Percentiles rank a stretch among this genome's conserved stretches.
These are phyloP conservation scores for Wickerhamiella qilinensis DNA, from an alignment of 805 yeast genomes.

Conservation along the genomic window DNA sequence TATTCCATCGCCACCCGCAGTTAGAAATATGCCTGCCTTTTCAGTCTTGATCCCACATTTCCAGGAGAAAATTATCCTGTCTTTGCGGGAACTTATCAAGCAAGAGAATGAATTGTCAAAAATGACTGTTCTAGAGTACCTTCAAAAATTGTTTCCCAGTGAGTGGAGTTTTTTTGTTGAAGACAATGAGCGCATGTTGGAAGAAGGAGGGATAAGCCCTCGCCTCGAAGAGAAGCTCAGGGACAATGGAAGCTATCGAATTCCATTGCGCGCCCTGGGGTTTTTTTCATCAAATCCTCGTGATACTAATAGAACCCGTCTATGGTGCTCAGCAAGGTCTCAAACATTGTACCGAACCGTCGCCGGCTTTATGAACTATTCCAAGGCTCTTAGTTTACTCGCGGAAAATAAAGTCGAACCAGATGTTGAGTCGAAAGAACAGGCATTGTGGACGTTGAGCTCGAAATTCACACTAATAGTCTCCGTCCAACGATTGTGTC, in stretches of 20 bases:
- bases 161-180: constrained; percentile 75
- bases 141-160: constrained; percentile 49
- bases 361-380: constrained; percentile 70
- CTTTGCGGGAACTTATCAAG: constrained; percentile 62
- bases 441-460: constrained; percentile 68
- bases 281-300: constrained; percentile 12
- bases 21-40: constrained; percentile 60
- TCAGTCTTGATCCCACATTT: constrained; percentile 80
- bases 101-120: constrained; percentile 44
- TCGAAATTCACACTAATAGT: constrained; percentile 69
- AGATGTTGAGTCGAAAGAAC: constrained; percentile 27
- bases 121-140: constrained; percentile 64
- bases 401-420: constrained; percentile 48
- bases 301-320: constrained; percentile 43
- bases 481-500: constrained; percentile 71
- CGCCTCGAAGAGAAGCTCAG: constrained; percentile 19
- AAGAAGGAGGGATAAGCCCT: background rate
- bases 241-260: background rate
- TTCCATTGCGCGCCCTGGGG: constrained; percentile 6
- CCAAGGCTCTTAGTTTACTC: constrained; percentile 52
- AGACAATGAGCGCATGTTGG: constrained; percentile 36
- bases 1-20: constrained; percentile 54
- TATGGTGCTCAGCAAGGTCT: constrained; percentile 75
- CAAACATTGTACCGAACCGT: constrained; percentile 75
- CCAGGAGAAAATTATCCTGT: constrained; percentile 61